Conservation (phyloP, 805 yeast species). For the Starmera caribaea region DNA sequence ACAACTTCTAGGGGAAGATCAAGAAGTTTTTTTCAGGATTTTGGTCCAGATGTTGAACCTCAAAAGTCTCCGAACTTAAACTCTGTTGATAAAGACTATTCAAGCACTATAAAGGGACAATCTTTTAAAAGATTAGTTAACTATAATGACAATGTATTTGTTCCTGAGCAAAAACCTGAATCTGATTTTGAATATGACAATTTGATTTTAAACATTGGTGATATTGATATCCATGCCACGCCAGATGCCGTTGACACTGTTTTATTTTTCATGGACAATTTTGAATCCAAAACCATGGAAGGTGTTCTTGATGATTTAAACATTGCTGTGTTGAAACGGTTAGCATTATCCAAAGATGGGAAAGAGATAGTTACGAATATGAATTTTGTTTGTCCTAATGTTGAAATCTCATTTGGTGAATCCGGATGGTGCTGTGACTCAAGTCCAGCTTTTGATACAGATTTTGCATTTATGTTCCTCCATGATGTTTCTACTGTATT, state of each 20-base stretch:
- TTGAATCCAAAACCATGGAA: conserved; percentile 30
- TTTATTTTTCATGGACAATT: conserved; percentile 25
- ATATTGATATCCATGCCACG: conserved; percentile 35
- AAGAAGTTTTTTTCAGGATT: conserved; percentile 10
- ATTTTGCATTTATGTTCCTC: conserved; percentile 3
- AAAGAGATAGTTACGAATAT: conserved; percentile 30
- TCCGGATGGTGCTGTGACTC: conserved; percentile 9
- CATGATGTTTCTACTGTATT: conserved; percentile 16
- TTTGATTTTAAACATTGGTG: conserved; percentile 44
- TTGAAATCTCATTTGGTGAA: conserved; percentile 30
- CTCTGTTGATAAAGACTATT: conserved; percentile 1
- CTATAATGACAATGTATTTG: conserved; percentile 12
- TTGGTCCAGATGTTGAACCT: conserved; percentile 5
- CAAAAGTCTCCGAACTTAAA: background rate
- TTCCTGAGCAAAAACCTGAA: conserved; percentile 17
- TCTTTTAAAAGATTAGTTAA: conserved; percentile 6
- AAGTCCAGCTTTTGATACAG: conserved; percentile 7
- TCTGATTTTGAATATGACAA: conserved; percentile 43
- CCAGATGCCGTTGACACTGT: conserved; percentile 34
- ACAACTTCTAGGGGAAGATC: background rate
- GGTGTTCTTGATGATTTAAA: conserved; percentile 59
- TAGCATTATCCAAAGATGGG: conserved; percentile 26
- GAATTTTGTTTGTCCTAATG: conserved; percentile 37
- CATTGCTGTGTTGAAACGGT: conserved; percentile 38
- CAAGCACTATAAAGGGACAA: conserved; percentile 12